Percentiles rank a stretch among this genome's conserved stretches.
These are phyloP conservation scores for Xylaria sp. DNA, from an alignment of 2,329 filamentous ascomycete genomes.

Conservation along the genomic window DNA sequence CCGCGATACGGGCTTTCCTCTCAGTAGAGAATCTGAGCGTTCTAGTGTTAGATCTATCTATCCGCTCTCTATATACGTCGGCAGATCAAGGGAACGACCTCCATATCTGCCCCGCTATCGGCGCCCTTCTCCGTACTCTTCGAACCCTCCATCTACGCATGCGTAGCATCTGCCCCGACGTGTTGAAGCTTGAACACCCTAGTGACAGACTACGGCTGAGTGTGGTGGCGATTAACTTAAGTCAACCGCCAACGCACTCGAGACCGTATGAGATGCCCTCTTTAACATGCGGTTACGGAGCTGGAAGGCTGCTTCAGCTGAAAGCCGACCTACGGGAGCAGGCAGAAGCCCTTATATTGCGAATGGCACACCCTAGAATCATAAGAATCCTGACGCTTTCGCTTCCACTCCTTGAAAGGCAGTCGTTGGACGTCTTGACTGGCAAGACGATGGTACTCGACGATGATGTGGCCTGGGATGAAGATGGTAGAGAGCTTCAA, in stretches of 20 bases:
- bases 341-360: not conserved
- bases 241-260: constrained; percentile 12
- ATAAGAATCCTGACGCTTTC: constrained; percentile 24
- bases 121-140: constrained; percentile 22
- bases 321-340: not conserved
- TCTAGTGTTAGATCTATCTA: constrained; percentile 15
- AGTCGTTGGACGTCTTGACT: constrained; percentile 27
- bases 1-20: constrained; percentile 7
- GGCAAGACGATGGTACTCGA: constrained; percentile 23
- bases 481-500: constrained; percentile 16
- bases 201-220: constrained; percentile 3
- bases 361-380: constrained; percentile 16
- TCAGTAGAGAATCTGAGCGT: constrained; percentile 14
- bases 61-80: not conserved
- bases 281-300: constrained; percentile 14
- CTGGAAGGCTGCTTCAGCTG: constrained; percentile 15
- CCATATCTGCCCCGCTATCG: constrained; percentile 17
- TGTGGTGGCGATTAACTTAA: constrained; percentile 23
- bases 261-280: not conserved
- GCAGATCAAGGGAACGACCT: not conserved
- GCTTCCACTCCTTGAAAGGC: constrained; percentile 16
- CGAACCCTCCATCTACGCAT: constrained; percentile 26
- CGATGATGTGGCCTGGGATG: constrained; percentile 26
- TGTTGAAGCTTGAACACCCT: constrained; percentile 11
- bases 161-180: constrained; percentile 27